These are phyloP conservation scores for Akebia trifoliata DNA, from an alignment of 164 flowering plant genomes.

Conservation along the genomic window DNA sequence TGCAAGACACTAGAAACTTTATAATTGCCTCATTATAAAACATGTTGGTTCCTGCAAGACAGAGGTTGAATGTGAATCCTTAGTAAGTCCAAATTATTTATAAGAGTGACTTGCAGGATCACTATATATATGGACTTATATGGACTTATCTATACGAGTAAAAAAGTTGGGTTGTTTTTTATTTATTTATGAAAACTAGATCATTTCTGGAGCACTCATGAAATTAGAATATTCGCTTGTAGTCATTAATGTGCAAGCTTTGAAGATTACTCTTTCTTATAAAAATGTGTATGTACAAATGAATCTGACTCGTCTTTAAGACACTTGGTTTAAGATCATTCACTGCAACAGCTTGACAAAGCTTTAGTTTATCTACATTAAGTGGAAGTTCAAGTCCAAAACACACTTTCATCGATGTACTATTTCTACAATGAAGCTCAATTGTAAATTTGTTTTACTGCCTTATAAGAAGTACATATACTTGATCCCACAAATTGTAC, in stretches of 20 bases:
- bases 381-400: conserved; percentile 4
- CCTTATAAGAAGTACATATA: too few species aligned
- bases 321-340: conserved; percentile 4
- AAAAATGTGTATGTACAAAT: too few species aligned
- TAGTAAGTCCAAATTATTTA: not conserved
- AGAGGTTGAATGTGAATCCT: not conserved
- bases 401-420: not conserved
- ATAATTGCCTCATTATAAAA: not conserved
- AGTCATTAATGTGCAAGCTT: conserved; percentile 4
- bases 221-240: not conserved
- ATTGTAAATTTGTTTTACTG: too few species aligned
- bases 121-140: too few species aligned
- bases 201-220: not conserved
- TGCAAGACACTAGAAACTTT: not conserved
- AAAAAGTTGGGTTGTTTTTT: conserved; percentile 1
- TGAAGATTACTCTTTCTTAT: too few species aligned
- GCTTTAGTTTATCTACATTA: not conserved
- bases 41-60: not conserved
- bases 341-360: not conserved
- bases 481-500: too few species aligned
- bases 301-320: not conserved
- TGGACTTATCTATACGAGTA: conserved; percentile 3
- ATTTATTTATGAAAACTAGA: not conserved
- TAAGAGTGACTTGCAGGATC: not conserved
- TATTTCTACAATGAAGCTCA: too few species aligned